These are phyloP conservation scores for Apophysomyces elegans DNA, from an alignment of 371 early-diverging fungal genomes.

Conservation along the genomic window DNA sequence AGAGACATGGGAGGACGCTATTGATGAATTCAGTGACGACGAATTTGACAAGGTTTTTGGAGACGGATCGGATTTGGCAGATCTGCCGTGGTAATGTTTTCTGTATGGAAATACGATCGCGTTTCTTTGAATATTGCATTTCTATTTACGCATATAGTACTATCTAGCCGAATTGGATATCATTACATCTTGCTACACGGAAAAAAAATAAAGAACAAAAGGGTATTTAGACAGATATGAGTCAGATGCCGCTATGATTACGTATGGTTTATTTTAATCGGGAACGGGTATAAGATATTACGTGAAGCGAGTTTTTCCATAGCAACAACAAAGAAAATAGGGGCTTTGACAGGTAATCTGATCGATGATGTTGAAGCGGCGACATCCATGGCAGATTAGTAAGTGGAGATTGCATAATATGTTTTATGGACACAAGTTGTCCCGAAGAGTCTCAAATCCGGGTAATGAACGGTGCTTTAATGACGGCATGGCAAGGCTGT, in stretches of 20 bases:
- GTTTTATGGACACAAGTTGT: neutral
- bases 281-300: too few relatives aligned
- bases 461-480: neutral
- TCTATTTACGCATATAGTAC: too few relatives aligned
- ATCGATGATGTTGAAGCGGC: neutral
- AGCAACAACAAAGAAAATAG: neutral
- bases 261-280: too few relatives aligned
- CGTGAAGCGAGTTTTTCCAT: neutral
- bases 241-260: too few relatives aligned
- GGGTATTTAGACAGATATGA: too few relatives aligned
- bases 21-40: slow-evolving; percentile 26
- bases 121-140: too few relatives aligned
- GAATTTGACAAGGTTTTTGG: slow-evolving; percentile 40
- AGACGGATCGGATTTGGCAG: slow-evolving; percentile 36
- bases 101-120: too few relatives aligned
- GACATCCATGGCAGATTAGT: neutral
- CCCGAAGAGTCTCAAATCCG: neutral
- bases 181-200: too few relatives aligned
- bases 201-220: too few relatives aligned
- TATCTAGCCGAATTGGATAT: too few relatives aligned
- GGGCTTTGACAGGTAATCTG: neutral
- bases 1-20: slow-evolving; percentile 5
- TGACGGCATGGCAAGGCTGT: neutral
- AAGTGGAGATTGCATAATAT: neutral
- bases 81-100: slow-evolving; percentile 6